Evolutionary conservation across 1,284 basidiomycete genomes (phyloP).

Genomic region (Moesziomyces globuligerus): DNA sequence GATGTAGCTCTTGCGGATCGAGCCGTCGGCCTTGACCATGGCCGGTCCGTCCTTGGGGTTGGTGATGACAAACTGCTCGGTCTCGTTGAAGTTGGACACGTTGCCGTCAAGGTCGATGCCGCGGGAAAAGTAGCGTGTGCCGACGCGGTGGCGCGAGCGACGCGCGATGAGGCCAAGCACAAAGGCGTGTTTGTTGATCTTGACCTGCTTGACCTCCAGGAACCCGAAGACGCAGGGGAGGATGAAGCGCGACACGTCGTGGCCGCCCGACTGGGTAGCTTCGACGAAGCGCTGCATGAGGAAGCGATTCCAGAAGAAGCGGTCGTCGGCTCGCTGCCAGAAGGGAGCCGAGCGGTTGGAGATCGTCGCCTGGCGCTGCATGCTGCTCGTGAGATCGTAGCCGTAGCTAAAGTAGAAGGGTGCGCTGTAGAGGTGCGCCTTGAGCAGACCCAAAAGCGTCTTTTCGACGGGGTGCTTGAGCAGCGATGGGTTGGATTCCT

Average conservation of each 20-base stretch:
- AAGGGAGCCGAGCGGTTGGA: conserved; percentile 72
- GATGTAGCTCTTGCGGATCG: conserved; percentile 76
- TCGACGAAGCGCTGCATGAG: conserved; percentile 60
- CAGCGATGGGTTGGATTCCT: conserved; percentile 75
- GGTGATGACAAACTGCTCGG: conserved; percentile 72
- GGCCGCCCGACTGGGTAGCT: conserved; percentile 14
- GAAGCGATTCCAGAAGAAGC: conserved; percentile 98
- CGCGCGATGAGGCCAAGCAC: conserved; percentile 89
- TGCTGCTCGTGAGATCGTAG: conserved; percentile 86
- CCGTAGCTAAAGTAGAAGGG: conserved; percentile 90
- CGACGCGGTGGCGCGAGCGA: conserved; percentile 90
- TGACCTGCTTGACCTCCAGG: conserved; percentile 83
- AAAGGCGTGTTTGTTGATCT: conserved; percentile 82
- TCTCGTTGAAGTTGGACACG: conserved; percentile 70
- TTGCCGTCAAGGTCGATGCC: conserved; percentile 80
- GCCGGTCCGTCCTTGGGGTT: conserved; percentile 61
- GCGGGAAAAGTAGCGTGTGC: conserved; percentile 95
- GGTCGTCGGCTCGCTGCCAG: conserved; percentile 83
- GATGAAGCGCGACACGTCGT: conserved; percentile 84
- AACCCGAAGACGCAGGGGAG: conserved; percentile 74
- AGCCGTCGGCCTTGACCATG: conserved; percentile 70
- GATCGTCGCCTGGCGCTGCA: conserved; percentile 82
- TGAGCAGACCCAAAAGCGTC: conserved; percentile 85
- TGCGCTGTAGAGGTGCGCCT: conserved; percentile 82
- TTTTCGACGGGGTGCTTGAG: conserved; percentile 83